Percentiles rank a stretch among this genome's conserved stretches.
Conservation (phyloP, 1,284 basidiomycete genomes). For the Anthracocystis setariae region DNA sequence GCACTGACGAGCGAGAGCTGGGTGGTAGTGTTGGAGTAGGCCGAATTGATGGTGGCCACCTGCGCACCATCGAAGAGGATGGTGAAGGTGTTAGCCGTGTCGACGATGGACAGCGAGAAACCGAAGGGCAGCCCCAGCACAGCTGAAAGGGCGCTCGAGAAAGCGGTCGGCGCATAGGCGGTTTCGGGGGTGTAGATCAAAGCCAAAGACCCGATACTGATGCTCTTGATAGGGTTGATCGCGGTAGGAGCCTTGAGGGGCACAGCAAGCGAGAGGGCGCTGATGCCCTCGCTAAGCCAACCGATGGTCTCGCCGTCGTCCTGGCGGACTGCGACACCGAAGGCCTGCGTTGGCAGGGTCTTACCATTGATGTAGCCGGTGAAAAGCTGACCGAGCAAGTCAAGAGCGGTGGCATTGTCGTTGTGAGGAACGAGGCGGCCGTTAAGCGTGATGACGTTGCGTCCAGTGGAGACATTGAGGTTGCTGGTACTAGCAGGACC, state of each 20-base stretch:
- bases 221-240: constrained; percentile 77
- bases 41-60: constrained; percentile 71
- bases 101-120: constrained; percentile 75
- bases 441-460: constrained; percentile 75
- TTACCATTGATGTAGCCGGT: constrained; percentile 79
- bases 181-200: constrained; percentile 73
- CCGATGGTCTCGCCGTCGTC: constrained; percentile 74
- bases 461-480: constrained; percentile 68
- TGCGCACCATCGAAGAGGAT: constrained; percentile 73
- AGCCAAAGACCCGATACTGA: constrained; percentile 75
- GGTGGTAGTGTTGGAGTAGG: constrained; percentile 35
- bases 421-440: constrained; percentile 75
- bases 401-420: constrained; percentile 71
- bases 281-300: constrained; percentile 77
- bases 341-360: constrained; percentile 74
- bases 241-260: constrained; percentile 74
- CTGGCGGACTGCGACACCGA: constrained; percentile 72
- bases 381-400: constrained; percentile 75
- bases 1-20: constrained; percentile 60
- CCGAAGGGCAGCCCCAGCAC: constrained; percentile 79
- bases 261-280: constrained; percentile 73
- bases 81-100: constrained; percentile 76
- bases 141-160: constrained; percentile 75
- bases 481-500: constrained; percentile 72
- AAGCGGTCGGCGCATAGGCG: constrained; percentile 74